Conservation (phyloP, 768 basidiomycete species). For the Kwoniella bestiolae region DNA sequence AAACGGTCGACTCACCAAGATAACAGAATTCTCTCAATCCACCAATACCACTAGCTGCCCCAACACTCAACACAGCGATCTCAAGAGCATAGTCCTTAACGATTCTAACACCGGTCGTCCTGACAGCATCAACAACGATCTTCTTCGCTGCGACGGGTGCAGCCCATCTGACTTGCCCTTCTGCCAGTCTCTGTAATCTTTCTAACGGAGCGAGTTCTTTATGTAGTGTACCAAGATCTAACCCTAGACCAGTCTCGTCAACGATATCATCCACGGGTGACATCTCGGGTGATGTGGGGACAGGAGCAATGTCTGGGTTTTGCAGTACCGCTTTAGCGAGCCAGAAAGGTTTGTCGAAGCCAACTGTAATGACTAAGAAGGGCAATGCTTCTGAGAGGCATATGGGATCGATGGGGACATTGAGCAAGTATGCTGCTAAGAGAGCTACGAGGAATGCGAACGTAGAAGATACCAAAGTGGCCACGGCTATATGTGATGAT, state of each 20-base stretch:
- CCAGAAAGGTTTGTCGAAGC: constrained; percentile 95
- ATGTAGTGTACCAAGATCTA: constrained; percentile 52
- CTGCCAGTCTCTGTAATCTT: constrained; percentile 53
- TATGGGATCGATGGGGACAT: constrained; percentile 89
- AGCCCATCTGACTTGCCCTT: constrained; percentile 57
- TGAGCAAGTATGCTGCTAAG: constrained; percentile 72
- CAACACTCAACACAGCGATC: constrained; percentile 82
- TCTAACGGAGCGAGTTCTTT: constrained; percentile 54
- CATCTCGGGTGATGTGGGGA: constrained; percentile 49
- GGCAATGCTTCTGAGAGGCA: constrained; percentile 93
- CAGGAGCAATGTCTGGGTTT: constrained; percentile 65
- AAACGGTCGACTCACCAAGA: constrained; percentile 58
- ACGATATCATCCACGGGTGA: constrained; percentile 34
- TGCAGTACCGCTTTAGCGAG: constrained; percentile 87
- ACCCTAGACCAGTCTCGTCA: constrained; percentile 31
- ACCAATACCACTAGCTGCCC: constrained; percentile 81
- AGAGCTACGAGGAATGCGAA: constrained; percentile 85
- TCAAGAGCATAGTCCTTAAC: constrained; percentile 93
- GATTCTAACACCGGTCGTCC: constrained; percentile 76
- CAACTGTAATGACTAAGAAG: constrained; percentile 95
- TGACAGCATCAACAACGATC: constrained; percentile 81
- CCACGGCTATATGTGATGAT: constrained; percentile 59
- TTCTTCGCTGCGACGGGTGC: constrained; percentile 70
- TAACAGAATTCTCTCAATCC: constrained; percentile 94
- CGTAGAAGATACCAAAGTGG: constrained; percentile 77